Base-by-base conservation (phyloP, 164 flowering plant species). In the Sedum album region DNA sequence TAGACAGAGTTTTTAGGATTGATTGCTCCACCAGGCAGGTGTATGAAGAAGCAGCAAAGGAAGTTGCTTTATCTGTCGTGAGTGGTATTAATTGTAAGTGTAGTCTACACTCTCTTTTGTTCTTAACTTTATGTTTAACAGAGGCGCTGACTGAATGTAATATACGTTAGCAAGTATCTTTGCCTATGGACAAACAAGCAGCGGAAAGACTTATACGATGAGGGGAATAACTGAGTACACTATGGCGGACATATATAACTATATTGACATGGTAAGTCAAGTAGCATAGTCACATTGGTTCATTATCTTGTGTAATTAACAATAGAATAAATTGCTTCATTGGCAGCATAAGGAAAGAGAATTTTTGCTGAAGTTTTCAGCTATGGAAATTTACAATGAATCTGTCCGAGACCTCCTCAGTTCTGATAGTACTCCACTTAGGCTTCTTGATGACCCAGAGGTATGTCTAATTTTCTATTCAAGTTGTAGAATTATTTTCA, bases 1-100 rank as follows among this genome's bases (percentile, higher is more conserved):
- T 60, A 73, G 76, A 73, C 48, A 69, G 69, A 66, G 76, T 73
- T 42, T 73, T 65, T 66, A 38, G 69, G 51, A 17, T 65, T 23
- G 76, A 73, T 31, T 69, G 72, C 69, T 62, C 76, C 26, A 73
- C 76, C 17, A 73, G 66, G 46, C 42, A 73, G 72, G 72, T 73
- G 51, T 73, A 73, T 31, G 76, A 73, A 36, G 76, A 69, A 65
- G 76, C 69, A 39, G 72, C 69, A 53, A 73, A 57, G 72, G 71
- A 69, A 41, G 60, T 73, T 73, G 72, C 76, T 66, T 69, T 70
- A 21, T 63, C 73, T 25, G 68, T 67, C 65, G 67, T 70, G 67
- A 57, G 35, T 53, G 65, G 70, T 31, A 74, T 67, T 20, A 74
- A 67, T n/a, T 26, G 73, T 74, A 63, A 67, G 73, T 71, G 21